A percentile compares a stretch with the other conserved stretches of the same genome.
Evolutionary conservation across 148 eudicot genomes (phyloP).

Genomic region (Silene latifolia): DNA sequence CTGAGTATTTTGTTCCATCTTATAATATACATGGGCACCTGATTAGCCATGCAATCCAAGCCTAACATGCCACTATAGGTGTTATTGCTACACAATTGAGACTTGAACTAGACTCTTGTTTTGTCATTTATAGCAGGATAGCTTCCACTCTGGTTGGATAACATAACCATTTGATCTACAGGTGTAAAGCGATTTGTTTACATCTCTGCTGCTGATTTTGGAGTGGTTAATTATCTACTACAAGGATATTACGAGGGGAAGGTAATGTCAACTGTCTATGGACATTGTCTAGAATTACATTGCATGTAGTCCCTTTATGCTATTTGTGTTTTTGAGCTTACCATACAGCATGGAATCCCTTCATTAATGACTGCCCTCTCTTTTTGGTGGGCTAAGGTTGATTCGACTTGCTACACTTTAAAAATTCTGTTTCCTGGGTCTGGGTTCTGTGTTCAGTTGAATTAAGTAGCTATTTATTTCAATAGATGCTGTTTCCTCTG

Average conservation of each 20-base stretch:
- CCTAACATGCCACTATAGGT: background rate
- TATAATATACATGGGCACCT: background rate
- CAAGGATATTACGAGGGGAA: constrained; percentile 84
- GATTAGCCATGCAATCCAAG: background rate
- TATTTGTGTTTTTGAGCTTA: background rate
- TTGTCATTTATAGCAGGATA: constrained; percentile 2
- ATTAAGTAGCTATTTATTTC: background rate
- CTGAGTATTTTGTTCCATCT: too few species aligned
- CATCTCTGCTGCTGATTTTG: constrained; percentile 83
- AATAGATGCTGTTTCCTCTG: background rate
- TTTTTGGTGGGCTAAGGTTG: background rate
- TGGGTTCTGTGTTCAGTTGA: background rate
- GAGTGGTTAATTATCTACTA: constrained; percentile 59
- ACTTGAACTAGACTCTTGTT: background rate
- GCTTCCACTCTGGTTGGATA: constrained; percentile 15
- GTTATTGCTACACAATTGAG: background rate
- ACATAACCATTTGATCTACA: constrained; percentile 24
- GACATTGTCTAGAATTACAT: background rate
- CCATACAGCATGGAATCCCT: background rate
- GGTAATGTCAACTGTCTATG: constrained; percentile 37
- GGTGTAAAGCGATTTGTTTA: constrained; percentile 79
- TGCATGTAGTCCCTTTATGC: too few species aligned
- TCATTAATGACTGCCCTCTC: background rate
- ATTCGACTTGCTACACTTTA: background rate
- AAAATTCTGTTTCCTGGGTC: background rate